Percentiles rank a stretch among this genome's conserved stretches.
phyloP scores from a whole-genome alignment of 305 asterid genomes.

The Fraxinus platypoda region DNA sequence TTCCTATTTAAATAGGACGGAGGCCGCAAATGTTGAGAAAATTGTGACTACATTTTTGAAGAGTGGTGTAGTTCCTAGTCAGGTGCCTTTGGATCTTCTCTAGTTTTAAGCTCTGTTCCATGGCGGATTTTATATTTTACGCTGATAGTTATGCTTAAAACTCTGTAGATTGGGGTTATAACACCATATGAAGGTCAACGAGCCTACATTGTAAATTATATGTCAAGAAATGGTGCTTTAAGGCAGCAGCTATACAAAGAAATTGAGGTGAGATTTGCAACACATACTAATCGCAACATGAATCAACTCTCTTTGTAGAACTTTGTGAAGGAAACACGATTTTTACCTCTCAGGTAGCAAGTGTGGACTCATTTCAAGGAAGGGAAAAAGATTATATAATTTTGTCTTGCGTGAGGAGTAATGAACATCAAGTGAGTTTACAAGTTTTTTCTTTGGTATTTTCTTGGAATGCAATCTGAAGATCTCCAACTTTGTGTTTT shows the following conservation, averaged over 20 bases:
- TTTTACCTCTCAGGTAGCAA: slow-evolving; percentile 74
- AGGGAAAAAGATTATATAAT: slow-evolving; percentile 98
- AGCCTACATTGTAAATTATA: slow-evolving; percentile 95
- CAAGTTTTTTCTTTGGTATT: background rate
- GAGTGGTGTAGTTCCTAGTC: slow-evolving; percentile 98
- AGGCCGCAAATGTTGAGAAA: slow-evolving; percentile 99
- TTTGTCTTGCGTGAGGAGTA: slow-evolving; percentile 98
- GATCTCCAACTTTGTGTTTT: background rate
- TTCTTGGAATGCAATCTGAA: background rate
- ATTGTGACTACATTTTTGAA: slow-evolving; percentile 92
- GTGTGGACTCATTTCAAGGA: slow-evolving; percentile 99
- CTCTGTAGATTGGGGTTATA: slow-evolving; percentile 88
- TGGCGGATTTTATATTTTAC: slow-evolving; percentile 4
- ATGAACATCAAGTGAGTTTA: slow-evolving; percentile 90
- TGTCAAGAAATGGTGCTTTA: slow-evolving; percentile 94
- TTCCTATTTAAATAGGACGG: slow-evolving; percentile 94
- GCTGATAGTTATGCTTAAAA: slow-evolving; percentile 15
- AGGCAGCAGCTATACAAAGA: slow-evolving; percentile 99
- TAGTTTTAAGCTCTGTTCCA: slow-evolving; percentile 13
- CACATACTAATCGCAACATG: slow-evolving; percentile 1
- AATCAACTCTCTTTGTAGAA: background rate
- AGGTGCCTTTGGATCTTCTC: slow-evolving; percentile 49
- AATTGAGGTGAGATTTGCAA: slow-evolving; percentile 69
- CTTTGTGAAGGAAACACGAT: slow-evolving; percentile 5
- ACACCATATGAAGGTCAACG: slow-evolving; percentile 99